Base-by-base conservation (phyloP, 1,139 yeast species). In the Scheffersomyces cryptocercus region DNA sequence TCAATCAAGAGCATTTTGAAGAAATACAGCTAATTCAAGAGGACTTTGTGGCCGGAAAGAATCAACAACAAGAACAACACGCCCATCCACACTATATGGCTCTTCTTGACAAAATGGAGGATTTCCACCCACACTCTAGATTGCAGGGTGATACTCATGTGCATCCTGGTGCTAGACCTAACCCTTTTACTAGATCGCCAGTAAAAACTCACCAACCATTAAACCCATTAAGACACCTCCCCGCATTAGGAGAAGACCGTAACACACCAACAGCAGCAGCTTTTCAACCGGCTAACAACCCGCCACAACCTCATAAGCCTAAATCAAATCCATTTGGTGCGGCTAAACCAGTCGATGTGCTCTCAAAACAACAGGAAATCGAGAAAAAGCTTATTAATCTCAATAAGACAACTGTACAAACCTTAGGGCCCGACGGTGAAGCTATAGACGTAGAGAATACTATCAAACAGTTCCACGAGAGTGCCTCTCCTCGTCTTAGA, bases 361-460 rank as follows among this genome's bases (percentile, higher is more conserved):
- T 70, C 31, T 59, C 77, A 4, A 65, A 67, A 43, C 71, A 65
- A 52, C 68, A 67, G 34, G 78, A 73, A 51, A 67, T 73, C 32
- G 77, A 73, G 34, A 67, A 68, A 48, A 67, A 76, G 53, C 62
- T 84, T 47, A 66, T 74, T 6, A 67, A 70, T 40, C 63, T 82
- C 36, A 84, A 84, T 54, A 75, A 77, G 35, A 82, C 86, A 0
- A 84, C 88, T 0, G 73, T 79, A 40, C 76, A 75, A 55, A 80
- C 83, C 2, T 51, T 77, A 32, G 81, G 77, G 0, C 61, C 65
- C 13, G 61, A 56, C 12, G 59, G 52, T 12, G 52, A 48, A 20
- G 36, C 44, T 7, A 45, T 48, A 4, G 56, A 56, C 39, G 50
- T 51, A n/a, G 57, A 58, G 40, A 44, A 47, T 10, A 49, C 52